Evolutionary conservation across 345 rosid species (phyloP), one percentile per base, ranked within the genome.

Genomic region (Lumnitzera littorea): DNA sequence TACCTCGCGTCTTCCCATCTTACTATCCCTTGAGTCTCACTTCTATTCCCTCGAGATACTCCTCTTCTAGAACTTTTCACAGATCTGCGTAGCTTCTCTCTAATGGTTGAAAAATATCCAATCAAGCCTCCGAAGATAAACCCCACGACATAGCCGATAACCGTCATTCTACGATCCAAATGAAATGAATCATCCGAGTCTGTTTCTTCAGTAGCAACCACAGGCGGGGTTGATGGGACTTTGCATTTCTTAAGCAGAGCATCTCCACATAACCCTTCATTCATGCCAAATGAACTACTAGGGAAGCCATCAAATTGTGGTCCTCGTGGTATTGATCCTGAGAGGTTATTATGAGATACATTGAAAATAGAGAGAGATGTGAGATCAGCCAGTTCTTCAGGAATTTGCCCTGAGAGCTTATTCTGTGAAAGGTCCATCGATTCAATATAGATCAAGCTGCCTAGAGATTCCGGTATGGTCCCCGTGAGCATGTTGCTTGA

Each of bases 261-360:
- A 16, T 16, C 2, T 25, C 55, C 17, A 15, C 55, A 52, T 14
- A 52, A 52, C 3, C 55, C 55, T 52, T 23, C 13, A 16, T 52
- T 52, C 25, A 23, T 25, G 25, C 14, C 20, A 52, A 52, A 52
- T 16, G 55, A 52, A 13, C 55, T 52, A 52, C 13, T 52, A 25
- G 20, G 25, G 25, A 52, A 52, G 17, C 25, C 25, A 52, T 52
- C 55, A 16, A 52, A 17, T 9, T 52, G 55, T 52, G 25, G 20
- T 25, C 55, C 55, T 52, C 25, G 20, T 6, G 55, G 55, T 52
- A 52, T 52, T 16, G 55, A 12, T 25, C 55, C 55, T 16, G 23
- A 52, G 55, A 52, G 55, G 17, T 52, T 17, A 25, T 52, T 52
- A 25, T 52, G 55, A 52, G 55, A 52, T 12, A 52, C 55, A 52